Evolutionary conservation across 2,329 filamentous ascomycete genomes (phyloP).

Genomic region (Beauveria caledonica): DNA sequence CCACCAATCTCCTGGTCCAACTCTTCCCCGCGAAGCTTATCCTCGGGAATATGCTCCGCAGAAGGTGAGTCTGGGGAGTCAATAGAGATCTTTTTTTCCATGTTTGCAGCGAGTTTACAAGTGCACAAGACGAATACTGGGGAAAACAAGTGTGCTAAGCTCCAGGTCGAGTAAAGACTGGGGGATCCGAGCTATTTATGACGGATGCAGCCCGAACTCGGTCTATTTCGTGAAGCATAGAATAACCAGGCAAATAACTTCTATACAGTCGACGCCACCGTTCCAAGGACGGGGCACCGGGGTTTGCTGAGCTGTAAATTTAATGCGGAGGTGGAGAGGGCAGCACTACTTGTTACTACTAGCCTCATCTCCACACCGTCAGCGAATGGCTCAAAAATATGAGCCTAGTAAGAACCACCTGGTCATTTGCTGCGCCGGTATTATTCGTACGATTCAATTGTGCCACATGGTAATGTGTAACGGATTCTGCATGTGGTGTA

Average conservation of each 20-base stretch:
- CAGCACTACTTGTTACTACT: background rate
- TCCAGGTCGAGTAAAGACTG: background rate
- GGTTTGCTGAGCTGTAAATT: background rate
- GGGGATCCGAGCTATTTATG: constrained; percentile 1
- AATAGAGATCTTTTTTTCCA: constrained; percentile 13
- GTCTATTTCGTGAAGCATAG: background rate
- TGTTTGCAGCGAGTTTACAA: background rate
- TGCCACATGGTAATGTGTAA: background rate
- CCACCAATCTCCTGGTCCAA: constrained; percentile 6
- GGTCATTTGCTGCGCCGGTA: too few species aligned
- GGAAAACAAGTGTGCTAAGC: background rate
- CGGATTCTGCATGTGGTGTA: background rate
- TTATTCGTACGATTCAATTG: background rate
- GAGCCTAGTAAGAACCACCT: too few species aligned
- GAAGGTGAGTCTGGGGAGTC: constrained; percentile 8
- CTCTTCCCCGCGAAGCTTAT: constrained; percentile 3
- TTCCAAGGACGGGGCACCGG: background rate
- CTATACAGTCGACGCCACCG: background rate
- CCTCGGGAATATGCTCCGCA: constrained; percentile 11
- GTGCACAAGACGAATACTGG: too few species aligned
- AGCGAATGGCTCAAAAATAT: background rate
- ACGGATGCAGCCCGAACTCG: background rate
- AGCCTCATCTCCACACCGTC: background rate
- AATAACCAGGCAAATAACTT: background rate
- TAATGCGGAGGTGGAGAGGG: constrained; percentile 1